Base-by-base conservation (phyloP, 1,284 basidiomycete genomes). In the Malassezia furfur region DNA sequence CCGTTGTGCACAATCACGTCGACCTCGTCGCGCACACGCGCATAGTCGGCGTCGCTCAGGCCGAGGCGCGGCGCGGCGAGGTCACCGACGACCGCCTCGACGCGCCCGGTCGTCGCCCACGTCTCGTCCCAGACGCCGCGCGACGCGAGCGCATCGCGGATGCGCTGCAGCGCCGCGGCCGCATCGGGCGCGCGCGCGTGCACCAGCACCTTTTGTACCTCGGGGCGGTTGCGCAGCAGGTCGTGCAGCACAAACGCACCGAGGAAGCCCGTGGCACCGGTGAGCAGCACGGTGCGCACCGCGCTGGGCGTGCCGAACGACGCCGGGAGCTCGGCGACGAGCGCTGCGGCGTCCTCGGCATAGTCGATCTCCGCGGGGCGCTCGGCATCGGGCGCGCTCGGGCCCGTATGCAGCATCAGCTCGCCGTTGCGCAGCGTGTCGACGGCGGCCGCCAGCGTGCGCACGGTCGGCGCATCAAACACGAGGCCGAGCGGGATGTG, bases 251-350 rank as follows among this genome's bases (percentile, higher is more conserved):
- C 82, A 75, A 96, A 96, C 3, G 89, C 91, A 19, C 94, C 94
- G 11, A 99, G 80, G 80, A 93, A 99, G 5, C 94, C 94, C 15
- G 94, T 96, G 1, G 88, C 93, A 28, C 94, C 94, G 10, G 94
- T 98, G 40, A 99, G 81, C 79, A 98, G 91, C 15, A 96, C 81
- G 0, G 87, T 89, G 40, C 90, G 65, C 6, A 54, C 52, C 1
- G 49, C 60, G 15, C 56, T 49, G 10, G 53, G 52, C 31, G 28
- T 31, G 11, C 37, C 15, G 51, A 66, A 70, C 8, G 63, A 51
- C 19, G 62, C 60, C 9, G 71, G 69, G 19, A 73, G 50, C 39
- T 48, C 48, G 22, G 80, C 74, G 19, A 84, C 62, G 19, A 98
- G 79, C 0, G 75, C 70, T 5, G 84, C 82, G 45, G 86, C 84